Base-by-base conservation (phyloP, 2,329 filamentous ascomycete genomes). In the Penicillium sp. region DNA sequence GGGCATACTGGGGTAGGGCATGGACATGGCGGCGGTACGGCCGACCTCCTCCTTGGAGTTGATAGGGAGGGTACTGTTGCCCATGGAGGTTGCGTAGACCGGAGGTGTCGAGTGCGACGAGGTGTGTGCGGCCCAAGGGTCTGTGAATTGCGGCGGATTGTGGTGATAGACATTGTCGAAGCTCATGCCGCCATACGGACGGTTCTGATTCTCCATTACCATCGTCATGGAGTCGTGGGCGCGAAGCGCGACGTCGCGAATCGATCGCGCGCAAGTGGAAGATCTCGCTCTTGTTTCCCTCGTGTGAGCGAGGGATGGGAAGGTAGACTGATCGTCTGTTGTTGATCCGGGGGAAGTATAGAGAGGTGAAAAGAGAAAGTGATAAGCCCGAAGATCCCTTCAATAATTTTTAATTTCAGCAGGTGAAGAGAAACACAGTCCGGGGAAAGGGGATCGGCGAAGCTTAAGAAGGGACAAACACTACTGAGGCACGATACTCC, bases 161-260 rank as follows among this genome's bases (percentile, higher is more conserved):
- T 76, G 80, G 69, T 78, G 81, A 70, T 88, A 85, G 80, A 91
- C 85, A 71, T 84, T 81, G 74, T 92, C 89, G 79, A 92, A 94
- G 73, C 84, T 85, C 78, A 95, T 81, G 70, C 81, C 83, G 68
- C 82, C 89, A 77, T 88, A 89, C 72, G 84, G 84, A 78, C 85
- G 89, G 77, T 92, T 90, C 74, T 91, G 89, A 68, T 85, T 85
- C 78, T 96, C 90, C 79, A 96, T 84, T 74, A 92, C 89, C 90
- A 96, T 95, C 77, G 90, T 94, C 91, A 96, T 96, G 74, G 74
- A 84, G 76, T 63, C 61, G 48, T 14, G 47, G 49, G 53, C 46
- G 58, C 53, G 53, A 53, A 18, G 48, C 48, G 47, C 46, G 44
- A 41, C 33, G 20, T 50, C 48, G 47, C 46, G 46, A 41, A 28